Evolutionary conservation across 148 eudicot species (phyloP), one percentile per base, ranked within the genome.

Genomic region (Persicaria tinctoria): DNA sequence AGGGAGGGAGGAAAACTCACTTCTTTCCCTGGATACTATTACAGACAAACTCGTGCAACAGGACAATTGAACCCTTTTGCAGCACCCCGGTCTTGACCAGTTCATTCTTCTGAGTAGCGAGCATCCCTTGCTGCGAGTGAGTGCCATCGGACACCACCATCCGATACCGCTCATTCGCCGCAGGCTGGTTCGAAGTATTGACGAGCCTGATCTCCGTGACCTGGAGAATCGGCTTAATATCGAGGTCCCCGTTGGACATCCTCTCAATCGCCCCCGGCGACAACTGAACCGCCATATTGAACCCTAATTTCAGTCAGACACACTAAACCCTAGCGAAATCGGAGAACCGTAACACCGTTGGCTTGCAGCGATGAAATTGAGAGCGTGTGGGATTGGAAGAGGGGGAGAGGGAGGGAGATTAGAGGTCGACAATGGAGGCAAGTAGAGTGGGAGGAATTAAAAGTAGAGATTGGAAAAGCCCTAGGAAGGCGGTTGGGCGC

Each of bases 71-170:
- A 8, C 98, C 91, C 60, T 86, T 93, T 81, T 82, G 87, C 74
- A 93, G 64, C 17, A 12, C 44, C 3, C 85, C 77, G 1, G 84
- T 48, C 5, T 53, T 78, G 1, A 93, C 86, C 48, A 90, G 75
- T 1, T 81, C 85, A 76, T 93, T 90, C 2, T 48, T 79, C 83
- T 93, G 98, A 3, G 93, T 89, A 1, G 89, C 93, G 18, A 93
- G 87, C 93, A 93, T 93, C 0, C 92, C 96, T 50, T 93, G 98
- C 70, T 85, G 92, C 16, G 75, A 13, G 59, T 84, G 84, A 4
- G 51, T 0, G 0, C 98, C 98, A 32, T 93, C 96, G 5, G 98
- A 93, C 0, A 93, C 74, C 70, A 93, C 3, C 18, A 90, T 27
- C 1, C 93, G 89, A 44, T 81, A 93, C 46, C 96, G 76, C 73